Evolutionary conservation across 2,329 filamentous ascomycete species (phyloP).

Genomic region (Paracoccidioides lutzii): DNA sequence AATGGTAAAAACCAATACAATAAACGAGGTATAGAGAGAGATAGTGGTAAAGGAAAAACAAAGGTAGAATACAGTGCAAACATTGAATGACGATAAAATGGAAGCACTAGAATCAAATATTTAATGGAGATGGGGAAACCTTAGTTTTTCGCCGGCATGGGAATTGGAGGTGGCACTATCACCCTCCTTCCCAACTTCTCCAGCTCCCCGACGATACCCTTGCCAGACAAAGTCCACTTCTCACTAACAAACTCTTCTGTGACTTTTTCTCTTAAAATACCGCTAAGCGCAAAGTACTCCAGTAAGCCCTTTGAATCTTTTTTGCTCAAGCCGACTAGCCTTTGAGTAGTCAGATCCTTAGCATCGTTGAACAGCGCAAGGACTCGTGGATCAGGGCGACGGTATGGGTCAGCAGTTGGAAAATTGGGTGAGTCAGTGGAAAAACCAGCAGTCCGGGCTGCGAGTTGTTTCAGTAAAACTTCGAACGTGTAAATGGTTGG

Average conservation of each 20-base stretch:
- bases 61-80: neutral
- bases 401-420: slow-evolving; percentile 40
- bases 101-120: neutral
- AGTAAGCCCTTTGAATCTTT: slow-evolving; percentile 65
- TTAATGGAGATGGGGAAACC: neutral
- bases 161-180: slow-evolving; percentile 15
- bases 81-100: neutral
- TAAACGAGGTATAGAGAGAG: neutral
- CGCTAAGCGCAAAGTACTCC: slow-evolving; percentile 88
- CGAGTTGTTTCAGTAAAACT: slow-evolving; percentile 45
- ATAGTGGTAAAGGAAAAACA: neutral
- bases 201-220: slow-evolving; percentile 74
- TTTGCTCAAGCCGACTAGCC: slow-evolving; percentile 56
- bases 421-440: slow-evolving; percentile 27
- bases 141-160: neutral
- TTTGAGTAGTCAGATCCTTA: slow-evolving; percentile 36
- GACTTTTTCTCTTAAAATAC: slow-evolving; percentile 57
- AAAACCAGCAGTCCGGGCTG: slow-evolving; percentile 31
- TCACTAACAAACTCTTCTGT: slow-evolving; percentile 60
- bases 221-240: slow-evolving; percentile 72
- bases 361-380: slow-evolving; percentile 29
- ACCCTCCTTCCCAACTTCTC: slow-evolving; percentile 50
- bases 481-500: slow-evolving; percentile 54
- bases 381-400: slow-evolving; percentile 40
- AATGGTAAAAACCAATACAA: neutral